Conservation (phyloP, 805 yeast species). For the Danielozyma ontarioensis region DNA sequence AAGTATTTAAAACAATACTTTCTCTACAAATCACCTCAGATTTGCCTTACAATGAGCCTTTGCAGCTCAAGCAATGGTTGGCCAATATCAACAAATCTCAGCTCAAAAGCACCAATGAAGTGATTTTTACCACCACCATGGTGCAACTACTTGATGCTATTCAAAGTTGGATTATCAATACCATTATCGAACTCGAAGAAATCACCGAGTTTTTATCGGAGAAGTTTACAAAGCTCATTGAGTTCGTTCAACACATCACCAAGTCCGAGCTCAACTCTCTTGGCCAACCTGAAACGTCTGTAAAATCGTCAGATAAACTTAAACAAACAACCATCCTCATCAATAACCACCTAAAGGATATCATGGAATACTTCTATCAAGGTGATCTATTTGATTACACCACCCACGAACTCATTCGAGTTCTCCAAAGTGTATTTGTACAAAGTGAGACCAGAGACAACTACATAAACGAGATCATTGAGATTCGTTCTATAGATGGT, state of each 20-base stretch:
- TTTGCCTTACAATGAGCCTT: constrained; percentile 1
- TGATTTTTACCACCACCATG: constrained; percentile 22
- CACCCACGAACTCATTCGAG: constrained; percentile 39
- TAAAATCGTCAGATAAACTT: constrained; percentile 22
- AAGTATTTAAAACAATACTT: constrained; percentile 10
- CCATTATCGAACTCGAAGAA: constrained; percentile 21
- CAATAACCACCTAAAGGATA: constrained; percentile 38
- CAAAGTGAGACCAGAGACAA: constrained; percentile 42
- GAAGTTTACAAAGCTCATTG: constrained; percentile 23
- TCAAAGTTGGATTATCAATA: constrained; percentile 22
- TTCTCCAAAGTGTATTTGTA: constrained; percentile 41
- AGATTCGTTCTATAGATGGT: constrained; percentile 28
- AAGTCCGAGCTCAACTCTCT: constrained; percentile 12
- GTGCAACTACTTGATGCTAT: constrained; percentile 22
- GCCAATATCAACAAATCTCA: constrained; percentile 13
- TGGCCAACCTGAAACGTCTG: constrained; percentile 11
- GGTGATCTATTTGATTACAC: constrained; percentile 47
- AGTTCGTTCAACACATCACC: constrained; percentile 13
- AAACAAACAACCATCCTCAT: constrained; percentile 27
- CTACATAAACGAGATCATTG: constrained; percentile 42
- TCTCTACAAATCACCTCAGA: constrained; percentile 11
- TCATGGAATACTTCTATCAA: constrained; percentile 45
- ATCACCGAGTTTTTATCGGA: constrained; percentile 33
- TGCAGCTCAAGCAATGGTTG: constrained; percentile 13
- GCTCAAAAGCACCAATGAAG: constrained; percentile 20